Conservation (phyloP, 2,329 filamentous ascomycete species). For the Purpureocillium takamizusanense region DNA sequence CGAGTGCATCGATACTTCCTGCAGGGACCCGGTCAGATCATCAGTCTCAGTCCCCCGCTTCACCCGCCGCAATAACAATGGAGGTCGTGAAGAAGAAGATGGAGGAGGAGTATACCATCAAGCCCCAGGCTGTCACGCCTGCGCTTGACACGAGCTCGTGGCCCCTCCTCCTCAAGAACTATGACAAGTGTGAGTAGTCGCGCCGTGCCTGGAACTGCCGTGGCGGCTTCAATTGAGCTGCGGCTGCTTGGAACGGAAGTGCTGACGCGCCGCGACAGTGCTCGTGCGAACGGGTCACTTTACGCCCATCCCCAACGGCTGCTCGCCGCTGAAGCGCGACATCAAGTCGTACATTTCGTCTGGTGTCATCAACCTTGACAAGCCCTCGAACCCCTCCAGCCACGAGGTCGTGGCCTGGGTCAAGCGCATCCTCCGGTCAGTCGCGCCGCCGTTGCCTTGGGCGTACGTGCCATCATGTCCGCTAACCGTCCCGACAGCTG, state of each 20-base stretch:
- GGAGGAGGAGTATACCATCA: slow-evolving; percentile 77
- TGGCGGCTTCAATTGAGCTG: slow-evolving; percentile 1
- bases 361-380: slow-evolving; percentile 86
- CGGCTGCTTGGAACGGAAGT: background rate
- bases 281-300: slow-evolving; percentile 92
- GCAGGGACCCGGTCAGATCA: slow-evolving; percentile 8
- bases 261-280: slow-evolving; percentile 40
- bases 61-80: slow-evolving; percentile 33
- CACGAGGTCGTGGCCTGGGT: slow-evolving; percentile 99
- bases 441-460: slow-evolving; percentile 6
- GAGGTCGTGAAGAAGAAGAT: slow-evolving; percentile 32
- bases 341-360: slow-evolving; percentile 95
- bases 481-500: slow-evolving; percentile 16
- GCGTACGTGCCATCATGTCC: background rate
- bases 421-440: slow-evolving; percentile 87
- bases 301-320: slow-evolving; percentile 90
- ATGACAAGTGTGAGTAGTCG: slow-evolving; percentile 67
- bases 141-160: slow-evolving; percentile 78
- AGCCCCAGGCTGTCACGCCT: slow-evolving; percentile 76
- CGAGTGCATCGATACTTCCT: slow-evolving; percentile 8
- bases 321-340: slow-evolving; percentile 84
- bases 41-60: background rate
- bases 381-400: slow-evolving; percentile 89
- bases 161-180: slow-evolving; percentile 94
- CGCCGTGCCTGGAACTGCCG: background rate